Conservation (phyloP, 2,329 filamentous ascomycete species). For the Immersiporthe knoxdaviesiana region DNA sequence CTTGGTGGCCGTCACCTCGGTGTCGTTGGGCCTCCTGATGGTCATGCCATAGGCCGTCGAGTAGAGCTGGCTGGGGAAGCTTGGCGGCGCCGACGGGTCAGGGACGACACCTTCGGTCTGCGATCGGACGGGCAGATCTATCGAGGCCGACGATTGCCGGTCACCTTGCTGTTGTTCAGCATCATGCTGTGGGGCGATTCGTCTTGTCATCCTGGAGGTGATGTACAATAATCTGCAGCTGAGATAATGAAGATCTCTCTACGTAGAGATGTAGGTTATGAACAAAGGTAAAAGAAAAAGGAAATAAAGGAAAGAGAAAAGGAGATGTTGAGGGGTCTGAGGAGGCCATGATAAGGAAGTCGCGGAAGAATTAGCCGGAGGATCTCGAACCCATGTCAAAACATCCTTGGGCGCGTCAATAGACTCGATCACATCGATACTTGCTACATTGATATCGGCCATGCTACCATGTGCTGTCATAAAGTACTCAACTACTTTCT, state of each 20-base stretch:
- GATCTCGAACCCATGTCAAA: not conserved
- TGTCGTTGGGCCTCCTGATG: slow-evolving; percentile 8
- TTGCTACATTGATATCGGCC: not conserved
- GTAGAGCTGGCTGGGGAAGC: slow-evolving; percentile 19
- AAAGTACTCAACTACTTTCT: too few species aligned
- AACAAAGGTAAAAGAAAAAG: not conserved
- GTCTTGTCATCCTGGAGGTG: slow-evolving; percentile 14
- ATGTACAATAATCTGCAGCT: not conserved
- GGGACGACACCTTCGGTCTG: not conserved
- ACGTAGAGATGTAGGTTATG: too few species aligned
- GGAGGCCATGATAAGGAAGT: not conserved
- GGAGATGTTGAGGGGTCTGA: not conserved
- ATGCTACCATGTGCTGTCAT: not conserved
- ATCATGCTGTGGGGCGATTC: not conserved
- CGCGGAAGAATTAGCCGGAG: not conserved
- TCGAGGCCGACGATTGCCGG: not conserved
- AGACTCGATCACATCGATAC: not conserved
- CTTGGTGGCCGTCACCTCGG: slow-evolving; percentile 27
- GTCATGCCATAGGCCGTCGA: slow-evolving; percentile 26
- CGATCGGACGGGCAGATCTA: slow-evolving; percentile 14
- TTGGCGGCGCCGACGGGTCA: not conserved
- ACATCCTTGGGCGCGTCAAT: not conserved
- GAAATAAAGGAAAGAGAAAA: too few species aligned
- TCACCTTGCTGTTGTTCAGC: not conserved
- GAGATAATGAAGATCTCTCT: too few species aligned